These are phyloP conservation scores for Boletus pseudopeckii DNA, from an alignment of 768 basidiomycete species.

Conservation along the genomic window DNA sequence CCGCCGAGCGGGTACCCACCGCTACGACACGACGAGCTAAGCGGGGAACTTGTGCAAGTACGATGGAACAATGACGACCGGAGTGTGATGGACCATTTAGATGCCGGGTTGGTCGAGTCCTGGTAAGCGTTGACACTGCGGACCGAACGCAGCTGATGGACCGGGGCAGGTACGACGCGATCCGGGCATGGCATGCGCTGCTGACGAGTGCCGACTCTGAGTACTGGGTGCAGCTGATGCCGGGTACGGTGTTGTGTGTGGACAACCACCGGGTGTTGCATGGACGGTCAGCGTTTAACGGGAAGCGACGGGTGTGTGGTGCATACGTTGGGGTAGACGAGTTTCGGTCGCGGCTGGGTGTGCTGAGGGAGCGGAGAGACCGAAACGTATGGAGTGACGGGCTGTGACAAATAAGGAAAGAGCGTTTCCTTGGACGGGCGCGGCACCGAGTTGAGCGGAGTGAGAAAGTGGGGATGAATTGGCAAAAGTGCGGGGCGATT, in stretches of 20 bases:
- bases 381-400: conserved; percentile 59
- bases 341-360: conserved; percentile 73
- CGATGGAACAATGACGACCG: conserved; percentile 96
- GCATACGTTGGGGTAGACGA: conserved; percentile 94
- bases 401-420: conserved; percentile 34
- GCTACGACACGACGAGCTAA: conserved; percentile 58
- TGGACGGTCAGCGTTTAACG: conserved; percentile 87
- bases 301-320: conserved; percentile 89
- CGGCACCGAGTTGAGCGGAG: conserved; percentile 23
- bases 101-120: conserved; percentile 59
- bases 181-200: conserved; percentile 71
- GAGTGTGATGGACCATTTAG: conserved; percentile 67
- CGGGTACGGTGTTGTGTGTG: conserved; percentile 88
- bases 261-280: conserved; percentile 95
- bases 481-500: conserved; percentile 21
- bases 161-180: conserved; percentile 67
- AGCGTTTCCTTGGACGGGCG: not conserved
- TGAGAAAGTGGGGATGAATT: conserved; percentile 13
- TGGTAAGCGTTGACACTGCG: conserved; percentile 46
- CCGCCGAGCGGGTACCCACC: conserved; percentile 66
- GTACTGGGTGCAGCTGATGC: conserved; percentile 86
- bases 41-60: conserved; percentile 67
- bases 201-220: conserved; percentile 80
- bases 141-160: not conserved
- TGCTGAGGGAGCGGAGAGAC: conserved; percentile 53